Conservation (phyloP, 1,284 basidiomycete genomes). For the Puccinia triticina region DNA sequence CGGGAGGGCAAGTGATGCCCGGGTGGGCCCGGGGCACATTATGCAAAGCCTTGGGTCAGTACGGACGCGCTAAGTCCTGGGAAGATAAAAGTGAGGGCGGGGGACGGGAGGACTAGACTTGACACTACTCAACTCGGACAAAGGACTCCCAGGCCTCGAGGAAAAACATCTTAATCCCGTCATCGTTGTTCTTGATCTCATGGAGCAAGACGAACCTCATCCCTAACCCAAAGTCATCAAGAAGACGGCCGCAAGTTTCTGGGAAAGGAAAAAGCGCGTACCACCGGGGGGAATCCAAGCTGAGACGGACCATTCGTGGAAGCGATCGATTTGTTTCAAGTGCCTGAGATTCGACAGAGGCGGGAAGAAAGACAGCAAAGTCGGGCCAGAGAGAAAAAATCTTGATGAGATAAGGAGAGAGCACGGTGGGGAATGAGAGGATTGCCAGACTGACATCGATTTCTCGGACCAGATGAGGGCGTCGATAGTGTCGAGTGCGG, state of each 20-base stretch:
- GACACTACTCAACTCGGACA: slow-evolving; percentile 70
- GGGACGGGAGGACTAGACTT: not conserved
- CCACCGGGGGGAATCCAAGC: slow-evolving; percentile 90
- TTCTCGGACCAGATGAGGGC: slow-evolving; percentile 83
- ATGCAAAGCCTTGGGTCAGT: slow-evolving; percentile 14
- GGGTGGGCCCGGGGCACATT: slow-evolving; percentile 27
- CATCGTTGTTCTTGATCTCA: slow-evolving; percentile 85
- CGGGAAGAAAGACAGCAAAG: slow-evolving; percentile 1
- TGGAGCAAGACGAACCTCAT: slow-evolving; percentile 89
- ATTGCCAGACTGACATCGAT: slow-evolving; percentile 69
- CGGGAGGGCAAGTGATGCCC: not conserved
- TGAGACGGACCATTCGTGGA: slow-evolving; percentile 95
- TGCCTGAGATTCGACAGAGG: slow-evolving; percentile 68
- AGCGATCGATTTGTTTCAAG: slow-evolving; percentile 86
- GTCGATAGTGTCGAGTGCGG: slow-evolving; percentile 85
- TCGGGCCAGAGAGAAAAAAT: not conserved
- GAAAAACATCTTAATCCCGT: slow-evolving; percentile 86
- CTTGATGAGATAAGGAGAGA: not conserved
- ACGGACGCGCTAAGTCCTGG: too few species aligned
- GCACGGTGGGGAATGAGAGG: not conserved
- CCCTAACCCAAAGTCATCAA: slow-evolving; percentile 64
- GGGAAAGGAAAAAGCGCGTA: slow-evolving; percentile 63
- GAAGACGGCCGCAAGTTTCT: not conserved
- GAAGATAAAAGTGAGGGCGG: not conserved
- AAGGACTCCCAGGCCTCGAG: slow-evolving; percentile 92